phyloP scores from a whole-genome alignment of 179 eudicot genomes.

The Patellifolia procumbens region DNA sequence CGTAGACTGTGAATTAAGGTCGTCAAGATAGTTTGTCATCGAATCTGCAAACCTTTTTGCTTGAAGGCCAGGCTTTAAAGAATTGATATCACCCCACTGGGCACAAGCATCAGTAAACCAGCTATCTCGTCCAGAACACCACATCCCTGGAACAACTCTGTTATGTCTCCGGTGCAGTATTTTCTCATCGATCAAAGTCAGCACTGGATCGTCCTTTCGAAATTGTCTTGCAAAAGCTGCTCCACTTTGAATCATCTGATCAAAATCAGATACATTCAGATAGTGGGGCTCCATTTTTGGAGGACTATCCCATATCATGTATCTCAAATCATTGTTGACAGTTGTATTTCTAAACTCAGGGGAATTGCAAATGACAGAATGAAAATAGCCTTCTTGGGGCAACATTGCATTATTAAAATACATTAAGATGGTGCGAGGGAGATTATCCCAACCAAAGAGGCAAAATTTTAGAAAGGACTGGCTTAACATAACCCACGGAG shows the following conservation, averaged over 20 bases:
- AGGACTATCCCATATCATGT: conserved; percentile 91
- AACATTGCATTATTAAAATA: conserved; percentile 67
- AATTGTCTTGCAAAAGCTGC: conserved; percentile 90
- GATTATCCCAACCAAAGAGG: conserved; percentile 90
- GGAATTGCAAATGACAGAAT: conserved; percentile 76
- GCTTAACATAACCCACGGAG: conserved; percentile 85
- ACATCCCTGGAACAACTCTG: conserved; percentile 72
- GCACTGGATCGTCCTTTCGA: conserved; percentile 57
- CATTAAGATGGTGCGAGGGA: conserved; percentile 86
- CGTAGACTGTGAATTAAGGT: conserved; percentile 53
- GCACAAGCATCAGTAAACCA: conserved; percentile 76
- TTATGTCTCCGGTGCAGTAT: conserved; percentile 63
- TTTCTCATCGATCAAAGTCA: conserved; percentile 66
- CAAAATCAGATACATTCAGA: conserved; percentile 56
- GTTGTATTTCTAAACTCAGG: conserved; percentile 85
- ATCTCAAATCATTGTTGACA: conserved; percentile 76
- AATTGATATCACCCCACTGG: conserved; percentile 72
- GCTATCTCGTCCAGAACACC: conserved; percentile 68
- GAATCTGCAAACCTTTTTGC: conserved; percentile 54
- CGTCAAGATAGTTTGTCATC: conserved; percentile 53
- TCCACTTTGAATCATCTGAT: conserved; percentile 77
- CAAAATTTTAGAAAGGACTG: conserved; percentile 74
- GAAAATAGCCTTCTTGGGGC: conserved; percentile 91
- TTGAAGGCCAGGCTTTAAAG: conserved; percentile 64
- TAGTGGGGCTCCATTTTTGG: conserved; percentile 89